Percentiles rank a stretch among this genome's conserved stretches.
phyloP scores from a whole-genome alignment of 2,329 filamentous ascomycete species.

The Ophiosphaerella narmari region DNA sequence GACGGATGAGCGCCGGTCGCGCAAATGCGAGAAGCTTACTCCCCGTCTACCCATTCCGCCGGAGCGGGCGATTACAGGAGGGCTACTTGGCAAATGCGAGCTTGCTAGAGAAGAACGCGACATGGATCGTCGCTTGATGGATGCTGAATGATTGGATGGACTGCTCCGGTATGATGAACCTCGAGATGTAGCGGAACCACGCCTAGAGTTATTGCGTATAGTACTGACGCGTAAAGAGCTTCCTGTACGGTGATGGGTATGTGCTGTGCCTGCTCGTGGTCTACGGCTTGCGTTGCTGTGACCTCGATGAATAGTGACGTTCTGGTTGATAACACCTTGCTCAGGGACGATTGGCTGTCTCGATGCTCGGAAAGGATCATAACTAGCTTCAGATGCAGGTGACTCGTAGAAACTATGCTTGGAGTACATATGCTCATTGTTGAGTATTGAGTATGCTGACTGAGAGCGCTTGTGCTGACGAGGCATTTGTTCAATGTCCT shows the following conservation, averaged over 20 bases:
- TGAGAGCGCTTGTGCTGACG: slow-evolving; percentile 51
- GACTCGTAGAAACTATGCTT: slow-evolving; percentile 57
- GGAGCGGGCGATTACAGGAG: slow-evolving; percentile 54
- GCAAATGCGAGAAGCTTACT: slow-evolving; percentile 66
- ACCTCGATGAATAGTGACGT: slow-evolving; percentile 69
- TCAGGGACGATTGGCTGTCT: slow-evolving; percentile 55
- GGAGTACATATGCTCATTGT: slow-evolving; percentile 57
- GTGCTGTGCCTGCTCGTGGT: slow-evolving; percentile 40
- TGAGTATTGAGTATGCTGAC: slow-evolving; percentile 62
- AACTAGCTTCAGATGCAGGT: slow-evolving; percentile 63
- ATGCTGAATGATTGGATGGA: slow-evolving; percentile 31
- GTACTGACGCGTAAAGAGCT: slow-evolving; percentile 51
- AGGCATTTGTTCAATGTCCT: slow-evolving; percentile 43
- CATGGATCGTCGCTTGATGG: slow-evolving; percentile 28
- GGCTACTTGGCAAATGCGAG: slow-evolving; percentile 54
- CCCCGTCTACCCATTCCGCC: slow-evolving; percentile 62
- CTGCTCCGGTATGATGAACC: slow-evolving; percentile 39
- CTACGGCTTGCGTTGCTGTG: slow-evolving; percentile 40
- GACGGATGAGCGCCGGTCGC: slow-evolving; percentile 48
- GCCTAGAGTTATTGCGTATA: slow-evolving; percentile 39
- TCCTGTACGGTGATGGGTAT: slow-evolving; percentile 46
- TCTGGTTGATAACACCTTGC: slow-evolving; percentile 63
- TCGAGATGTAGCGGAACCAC: slow-evolving; percentile 38
- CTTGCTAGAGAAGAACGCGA: slow-evolving; percentile 53
- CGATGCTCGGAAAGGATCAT: slow-evolving; percentile 82